Percentiles rank a stretch among this genome's conserved stretches.
phyloP scores from a whole-genome alignment of 371 early-diverging fungal genomes.

The Apophysomyces elegans region DNA sequence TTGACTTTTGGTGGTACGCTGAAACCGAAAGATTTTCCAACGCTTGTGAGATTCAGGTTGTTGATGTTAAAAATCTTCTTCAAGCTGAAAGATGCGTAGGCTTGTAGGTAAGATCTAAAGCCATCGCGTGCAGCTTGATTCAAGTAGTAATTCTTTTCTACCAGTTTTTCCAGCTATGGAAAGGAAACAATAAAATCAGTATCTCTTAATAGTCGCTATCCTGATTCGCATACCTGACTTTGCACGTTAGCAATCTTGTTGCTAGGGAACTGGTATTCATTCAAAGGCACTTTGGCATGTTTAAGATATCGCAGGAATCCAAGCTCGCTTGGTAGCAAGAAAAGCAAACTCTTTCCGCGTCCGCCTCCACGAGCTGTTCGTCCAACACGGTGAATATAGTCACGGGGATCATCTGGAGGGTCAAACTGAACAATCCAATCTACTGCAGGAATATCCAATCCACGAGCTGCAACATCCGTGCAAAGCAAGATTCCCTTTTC shows the following conservation, averaged over 20 bases:
- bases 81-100: conserved; percentile 96
- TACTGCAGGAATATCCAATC: conserved; percentile 97
- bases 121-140: conserved; percentile 98
- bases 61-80: conserved; percentile 96
- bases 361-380: conserved; percentile 96
- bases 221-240: conserved; percentile 48
- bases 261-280: conserved; percentile 97
- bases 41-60: conserved; percentile 89
- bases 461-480: conserved; percentile 99
- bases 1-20: conserved; percentile 95
- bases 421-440: conserved; percentile 99
- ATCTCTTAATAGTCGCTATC: not conserved
- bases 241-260: conserved; percentile 96
- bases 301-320: conserved; percentile 97
- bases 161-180: conserved; percentile 88
- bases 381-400: conserved; percentile 99
- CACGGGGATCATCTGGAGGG: conserved; percentile 97
- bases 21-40: conserved; percentile 97
- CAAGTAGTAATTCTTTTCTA: conserved; percentile 98
- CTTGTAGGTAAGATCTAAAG: conserved; percentile 94
- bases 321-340: conserved; percentile 95
- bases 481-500: conserved; percentile 90
- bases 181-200: too few relatives aligned
- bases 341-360: conserved; percentile 91
- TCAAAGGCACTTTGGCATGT: conserved; percentile 95